phyloP scores from a whole-genome alignment of 176 grass and related monocot species.

The Hsuehochloa calcarea region DNA sequence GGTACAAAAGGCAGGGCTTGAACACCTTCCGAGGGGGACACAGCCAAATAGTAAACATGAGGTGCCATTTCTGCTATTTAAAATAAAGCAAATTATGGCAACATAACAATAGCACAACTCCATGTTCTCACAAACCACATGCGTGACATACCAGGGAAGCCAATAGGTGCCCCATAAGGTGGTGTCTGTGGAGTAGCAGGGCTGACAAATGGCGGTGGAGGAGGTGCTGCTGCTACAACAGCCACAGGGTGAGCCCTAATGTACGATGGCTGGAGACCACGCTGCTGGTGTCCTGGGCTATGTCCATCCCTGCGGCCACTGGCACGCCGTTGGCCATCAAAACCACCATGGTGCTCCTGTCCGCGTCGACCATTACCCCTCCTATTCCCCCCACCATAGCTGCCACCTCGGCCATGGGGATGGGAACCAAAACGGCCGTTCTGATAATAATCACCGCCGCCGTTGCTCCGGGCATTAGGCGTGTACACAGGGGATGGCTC shows the following conservation, averaged over 20 bases:
- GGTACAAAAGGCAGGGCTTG: slow-evolving; percentile 51
- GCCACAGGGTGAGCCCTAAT: slow-evolving; percentile 42
- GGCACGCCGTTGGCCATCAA: slow-evolving; percentile 42
- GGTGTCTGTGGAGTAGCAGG: slow-evolving; percentile 38
- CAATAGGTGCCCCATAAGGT: slow-evolving; percentile 48
- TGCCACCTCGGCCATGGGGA: slow-evolving; percentile 41
- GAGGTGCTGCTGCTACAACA: slow-evolving; percentile 44
- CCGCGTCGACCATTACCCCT: slow-evolving; percentile 66
- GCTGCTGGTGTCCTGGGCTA: slow-evolving; percentile 51
- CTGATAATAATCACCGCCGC: slow-evolving; percentile 33
- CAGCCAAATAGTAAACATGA: slow-evolving; percentile 53
- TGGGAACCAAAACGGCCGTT: slow-evolving; percentile 41
- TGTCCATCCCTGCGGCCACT: slow-evolving; percentile 44
- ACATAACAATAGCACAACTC: slow-evolving; percentile 31
- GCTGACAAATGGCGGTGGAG: slow-evolving; percentile 44
- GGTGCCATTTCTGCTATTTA: slow-evolving; percentile 50
- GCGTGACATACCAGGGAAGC: slow-evolving; percentile 63
- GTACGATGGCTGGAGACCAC: slow-evolving; percentile 45
- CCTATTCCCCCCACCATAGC: slow-evolving; percentile 59
- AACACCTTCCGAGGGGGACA: slow-evolving; percentile 39
- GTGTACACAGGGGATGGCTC: slow-evolving; percentile 32
- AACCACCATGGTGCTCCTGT: slow-evolving; percentile 47
- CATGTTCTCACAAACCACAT: slow-evolving; percentile 26
- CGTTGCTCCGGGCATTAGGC: slow-evolving; percentile 40
- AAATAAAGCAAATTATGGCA: slow-evolving; percentile 26